Conservation (phyloP, 495 filamentous ascomycete species). For the Neurospora terricola region DNA sequence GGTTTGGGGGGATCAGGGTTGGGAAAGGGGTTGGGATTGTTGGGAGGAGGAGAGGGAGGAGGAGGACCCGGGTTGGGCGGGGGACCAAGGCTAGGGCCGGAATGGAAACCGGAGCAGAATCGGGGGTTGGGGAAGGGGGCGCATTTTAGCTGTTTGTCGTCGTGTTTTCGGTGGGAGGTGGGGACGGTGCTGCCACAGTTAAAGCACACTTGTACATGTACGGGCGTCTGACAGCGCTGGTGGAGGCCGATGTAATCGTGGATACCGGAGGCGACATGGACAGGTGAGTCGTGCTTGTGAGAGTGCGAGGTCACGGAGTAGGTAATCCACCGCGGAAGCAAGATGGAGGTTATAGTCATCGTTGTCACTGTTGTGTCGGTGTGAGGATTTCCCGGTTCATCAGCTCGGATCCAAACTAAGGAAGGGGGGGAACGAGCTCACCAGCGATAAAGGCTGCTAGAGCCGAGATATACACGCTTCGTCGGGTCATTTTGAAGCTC, state of each 20-base stretch:
- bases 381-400: not conserved
- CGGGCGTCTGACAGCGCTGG: conserved; percentile 52
- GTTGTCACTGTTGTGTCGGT: conserved; percentile 49
- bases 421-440: not conserved
- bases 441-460: not conserved
- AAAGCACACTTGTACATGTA: conserved; percentile 8
- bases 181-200: not conserved
- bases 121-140: conserved; percentile 35
- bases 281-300: not conserved
- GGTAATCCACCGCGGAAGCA: conserved; percentile 70
- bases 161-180: not conserved
- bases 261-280: conserved; percentile 28
- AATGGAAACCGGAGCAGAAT: not conserved
- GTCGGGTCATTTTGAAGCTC: not conserved
- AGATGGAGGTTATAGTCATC: conserved; percentile 65
- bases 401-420: not conserved
- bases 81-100: not conserved
- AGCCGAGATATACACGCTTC: not conserved
- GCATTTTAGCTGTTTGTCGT: conserved; percentile 15
- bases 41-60: not conserved
- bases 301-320: conserved; percentile 47
- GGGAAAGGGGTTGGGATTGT: conserved; percentile 21
- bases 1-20: conserved; percentile 44
- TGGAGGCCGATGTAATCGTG: conserved; percentile 71
- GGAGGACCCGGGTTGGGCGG: too few relatives aligned